Evolutionary conservation across 1,284 basidiomycete species (phyloP).

Genomic region (Sporisorium iseilematis-ciliati): DNA sequence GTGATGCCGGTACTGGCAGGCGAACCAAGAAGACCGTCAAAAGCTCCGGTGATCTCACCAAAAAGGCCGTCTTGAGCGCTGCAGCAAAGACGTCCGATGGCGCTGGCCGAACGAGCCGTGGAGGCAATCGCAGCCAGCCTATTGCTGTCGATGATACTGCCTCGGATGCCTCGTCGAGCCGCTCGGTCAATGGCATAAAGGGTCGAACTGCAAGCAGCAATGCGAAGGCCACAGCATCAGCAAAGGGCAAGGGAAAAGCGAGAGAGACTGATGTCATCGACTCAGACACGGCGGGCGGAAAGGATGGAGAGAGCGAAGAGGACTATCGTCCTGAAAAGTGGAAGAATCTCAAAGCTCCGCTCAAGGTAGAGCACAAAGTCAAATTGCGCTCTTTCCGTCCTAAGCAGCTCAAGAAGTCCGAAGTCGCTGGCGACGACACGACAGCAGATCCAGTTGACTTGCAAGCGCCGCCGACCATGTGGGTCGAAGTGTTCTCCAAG

Average conservation of each 20-base stretch:
- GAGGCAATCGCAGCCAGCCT: slow-evolving; percentile 21
- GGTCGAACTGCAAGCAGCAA: background rate
- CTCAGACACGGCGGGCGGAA: background rate
- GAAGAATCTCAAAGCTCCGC: slow-evolving; percentile 46
- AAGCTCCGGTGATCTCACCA: slow-evolving; percentile 19
- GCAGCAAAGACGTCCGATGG: slow-evolving; percentile 20
- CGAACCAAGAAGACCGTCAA: slow-evolving; percentile 5
- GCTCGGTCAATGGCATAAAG: slow-evolving; percentile 3
- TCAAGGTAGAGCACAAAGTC: slow-evolving; percentile 53
- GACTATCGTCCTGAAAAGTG: slow-evolving; percentile 58
- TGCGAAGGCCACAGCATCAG: background rate
- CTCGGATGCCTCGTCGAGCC: slow-evolving; percentile 26
- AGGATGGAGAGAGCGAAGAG: slow-evolving; percentile 18
- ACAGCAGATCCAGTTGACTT: slow-evolving; percentile 68
- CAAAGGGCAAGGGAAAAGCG: slow-evolving; percentile 37
- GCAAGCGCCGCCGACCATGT: slow-evolving; percentile 84
- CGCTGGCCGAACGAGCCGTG: slow-evolving; percentile 6
- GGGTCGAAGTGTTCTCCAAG: slow-evolving; percentile 96
- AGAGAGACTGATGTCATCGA: slow-evolving; percentile 19
- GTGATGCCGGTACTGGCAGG: slow-evolving; percentile 19
- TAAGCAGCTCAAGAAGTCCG: slow-evolving; percentile 51
- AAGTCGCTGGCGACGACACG: slow-evolving; percentile 40
- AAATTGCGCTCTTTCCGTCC: slow-evolving; percentile 51
- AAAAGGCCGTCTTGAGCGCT: slow-evolving; percentile 28
- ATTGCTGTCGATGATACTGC: slow-evolving; percentile 26